Evolutionary conservation across 1,284 basidiomycete species (phyloP), one percentile per base, ranked within the genome.

Genomic region (Kwoniella shivajii): DNA sequence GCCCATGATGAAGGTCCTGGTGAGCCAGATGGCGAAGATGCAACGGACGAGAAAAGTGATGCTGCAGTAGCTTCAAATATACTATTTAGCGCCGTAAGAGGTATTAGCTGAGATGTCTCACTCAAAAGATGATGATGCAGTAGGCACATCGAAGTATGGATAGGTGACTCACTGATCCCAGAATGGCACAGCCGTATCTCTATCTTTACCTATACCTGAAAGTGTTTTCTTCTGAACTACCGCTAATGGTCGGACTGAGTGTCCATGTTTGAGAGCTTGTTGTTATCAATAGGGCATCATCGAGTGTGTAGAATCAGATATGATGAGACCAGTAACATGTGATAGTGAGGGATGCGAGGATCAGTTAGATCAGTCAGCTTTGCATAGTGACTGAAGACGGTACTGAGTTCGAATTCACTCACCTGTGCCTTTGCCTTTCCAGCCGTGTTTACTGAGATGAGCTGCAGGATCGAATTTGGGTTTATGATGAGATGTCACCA

Each of bases 181-280:
- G 84, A 95, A 96, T 45, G 90, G 90, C 72, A 93, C 92, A 0
- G 90, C 89, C 65, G 92, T 91, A 72, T 94, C 92, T 60, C 92
- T 83, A 75, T 95, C 91, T 74, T 90, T 92, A 53, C 92, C 92
- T 52, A 96, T 78, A 1, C 92, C 92, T 16, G 84, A 79, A 20
- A 94, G 80, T 4, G 83, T 89, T 80, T 88, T 89, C 82, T 95
- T 95, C 75, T 89, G 88, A 1, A 87, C 82, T 36, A 93, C 84
- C 1, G 86, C 82, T 44, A 96, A 79, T 2, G 92, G 92, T 18
- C 85, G 83, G 18, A 73, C 73, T 6, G 74, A 63, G 50, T 77
- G 77, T 29, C 74, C 75, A 16, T 76, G 64, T 57, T 77, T 77
- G 34, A 81, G 68, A 2, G 76, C 78, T 79, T 45, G 0, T 18